phyloP scores from a whole-genome alignment of 148 eudicot species.

The Drosera capensis region DNA sequence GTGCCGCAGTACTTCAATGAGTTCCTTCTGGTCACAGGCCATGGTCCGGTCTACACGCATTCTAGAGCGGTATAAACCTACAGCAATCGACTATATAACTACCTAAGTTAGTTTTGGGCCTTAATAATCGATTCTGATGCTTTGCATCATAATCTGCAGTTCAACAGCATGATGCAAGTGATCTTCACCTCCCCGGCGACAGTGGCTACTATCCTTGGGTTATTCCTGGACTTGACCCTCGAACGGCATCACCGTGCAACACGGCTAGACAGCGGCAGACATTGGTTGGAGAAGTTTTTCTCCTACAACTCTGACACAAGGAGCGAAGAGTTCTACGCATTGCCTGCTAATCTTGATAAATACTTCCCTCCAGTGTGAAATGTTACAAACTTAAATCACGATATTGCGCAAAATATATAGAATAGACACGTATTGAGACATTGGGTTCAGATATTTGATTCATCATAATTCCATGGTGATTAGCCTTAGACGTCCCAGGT shows the following conservation, averaged over 20 bases:
- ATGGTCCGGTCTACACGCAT: conserved; percentile 50
- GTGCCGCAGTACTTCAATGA: conserved; percentile 71
- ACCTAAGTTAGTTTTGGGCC: background rate
- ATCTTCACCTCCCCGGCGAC: conserved; percentile 74
- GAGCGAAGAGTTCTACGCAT: conserved; percentile 65
- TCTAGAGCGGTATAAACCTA: conserved; percentile 42
- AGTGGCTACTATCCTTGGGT: conserved; percentile 37
- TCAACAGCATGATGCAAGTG: conserved; percentile 53
- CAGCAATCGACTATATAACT: background rate
- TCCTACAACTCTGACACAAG: conserved; percentile 44
- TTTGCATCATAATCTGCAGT: conserved; percentile 30
- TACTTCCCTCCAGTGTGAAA: conserved; percentile 70
- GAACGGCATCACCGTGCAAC: conserved; percentile 26
- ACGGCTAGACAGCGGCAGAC: conserved; percentile 64
- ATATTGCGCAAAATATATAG: too few species aligned
- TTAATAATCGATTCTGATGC: background rate
- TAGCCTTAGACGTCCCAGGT: too few species aligned
- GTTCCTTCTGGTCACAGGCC: conserved; percentile 41
- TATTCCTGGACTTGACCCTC: conserved; percentile 52
- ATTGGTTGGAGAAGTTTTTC: conserved; percentile 71
- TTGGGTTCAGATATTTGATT: too few species aligned
- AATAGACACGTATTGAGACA: too few species aligned
- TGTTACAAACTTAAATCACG: too few species aligned
- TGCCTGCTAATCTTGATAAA: conserved; percentile 49
- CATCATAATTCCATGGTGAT: too few species aligned